phyloP scores from a whole-genome alignment of 1,139 yeast genomes.

The Yamadazyma atlantica region DNA sequence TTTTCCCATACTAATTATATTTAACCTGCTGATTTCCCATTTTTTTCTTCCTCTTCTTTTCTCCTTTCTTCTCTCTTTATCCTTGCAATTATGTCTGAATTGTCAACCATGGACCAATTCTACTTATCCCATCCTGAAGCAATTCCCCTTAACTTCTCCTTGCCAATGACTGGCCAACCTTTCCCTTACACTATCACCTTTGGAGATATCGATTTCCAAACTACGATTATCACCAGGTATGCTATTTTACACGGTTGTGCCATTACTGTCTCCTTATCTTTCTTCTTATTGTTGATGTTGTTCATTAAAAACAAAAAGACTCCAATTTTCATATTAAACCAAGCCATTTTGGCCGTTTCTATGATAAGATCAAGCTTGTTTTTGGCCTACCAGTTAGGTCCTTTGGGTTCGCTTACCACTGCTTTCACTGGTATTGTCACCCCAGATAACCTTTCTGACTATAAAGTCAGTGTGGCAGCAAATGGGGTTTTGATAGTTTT shows the following conservation, averaged over 20 bases:
- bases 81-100: not conserved
- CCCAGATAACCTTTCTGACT: conserved; percentile 22
- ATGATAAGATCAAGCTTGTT: conserved; percentile 61
- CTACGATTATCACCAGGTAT: conserved; percentile 10
- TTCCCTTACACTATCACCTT: conserved; percentile 10
- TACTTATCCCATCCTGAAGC: conserved; percentile 13
- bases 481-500: conserved; percentile 60
- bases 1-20: not conserved
- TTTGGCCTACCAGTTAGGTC: conserved; percentile 51
- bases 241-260: conserved; percentile 22
- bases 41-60: not conserved
- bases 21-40: not conserved
- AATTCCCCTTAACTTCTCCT: conserved; percentile 19
- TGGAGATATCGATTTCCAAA: conserved; percentile 14
- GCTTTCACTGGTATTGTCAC: conserved; percentile 47
- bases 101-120: too few species aligned
- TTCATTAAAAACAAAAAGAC: conserved; percentile 53
- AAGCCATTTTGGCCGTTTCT: conserved; percentile 52
- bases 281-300: conserved; percentile 26
- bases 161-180: conserved; percentile 12
- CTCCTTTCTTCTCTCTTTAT: not conserved
- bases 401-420: conserved; percentile 50
- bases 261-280: conserved; percentile 28
- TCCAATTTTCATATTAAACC: conserved; percentile 71
- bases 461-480: conserved; percentile 51